phyloP scores from a whole-genome alignment of 73 alveolate genomes.

The Symbiodinium pilosum region DNA sequence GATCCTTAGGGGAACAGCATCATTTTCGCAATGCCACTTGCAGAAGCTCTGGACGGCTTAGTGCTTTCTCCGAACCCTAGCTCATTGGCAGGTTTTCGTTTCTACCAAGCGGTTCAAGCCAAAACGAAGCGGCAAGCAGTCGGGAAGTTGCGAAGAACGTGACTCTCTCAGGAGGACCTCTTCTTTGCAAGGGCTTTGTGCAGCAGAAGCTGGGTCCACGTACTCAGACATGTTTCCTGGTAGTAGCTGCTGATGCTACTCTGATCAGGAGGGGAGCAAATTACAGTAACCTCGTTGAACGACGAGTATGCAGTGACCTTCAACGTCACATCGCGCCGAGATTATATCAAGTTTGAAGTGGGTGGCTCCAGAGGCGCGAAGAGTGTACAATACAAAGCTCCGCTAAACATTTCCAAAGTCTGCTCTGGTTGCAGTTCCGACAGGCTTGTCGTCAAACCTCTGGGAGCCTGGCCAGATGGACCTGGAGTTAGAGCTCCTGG shows the following conservation, averaged over 20 bases:
- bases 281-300: neutral
- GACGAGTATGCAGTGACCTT: constrained; percentile 19
- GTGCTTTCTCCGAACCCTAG: too few species aligned
- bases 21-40: too few species aligned
- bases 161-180: neutral
- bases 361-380: neutral
- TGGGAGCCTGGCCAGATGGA: constrained; percentile 18
- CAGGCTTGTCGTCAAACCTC: neutral
- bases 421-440: neutral
- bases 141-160: constrained; percentile 18
- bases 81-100: neutral
- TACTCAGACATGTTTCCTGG: too few species aligned
- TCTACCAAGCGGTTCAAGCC: neutral
- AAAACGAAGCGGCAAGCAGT: neutral
- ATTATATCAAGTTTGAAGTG: neutral
- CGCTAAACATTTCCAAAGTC: too few species aligned
- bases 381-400: too few species aligned
- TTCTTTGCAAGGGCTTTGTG: too few species aligned
- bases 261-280: neutral
- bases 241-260: too few species aligned
- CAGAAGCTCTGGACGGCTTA: too few species aligned
- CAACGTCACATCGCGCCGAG: constrained; percentile 3
- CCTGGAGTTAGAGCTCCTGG: neutral
- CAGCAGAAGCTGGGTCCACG: too few species aligned
- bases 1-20: too few species aligned